Evolutionary conservation across 306 rosid genomes (phyloP).

Genomic region (Gastrolobium villosum): DNA sequence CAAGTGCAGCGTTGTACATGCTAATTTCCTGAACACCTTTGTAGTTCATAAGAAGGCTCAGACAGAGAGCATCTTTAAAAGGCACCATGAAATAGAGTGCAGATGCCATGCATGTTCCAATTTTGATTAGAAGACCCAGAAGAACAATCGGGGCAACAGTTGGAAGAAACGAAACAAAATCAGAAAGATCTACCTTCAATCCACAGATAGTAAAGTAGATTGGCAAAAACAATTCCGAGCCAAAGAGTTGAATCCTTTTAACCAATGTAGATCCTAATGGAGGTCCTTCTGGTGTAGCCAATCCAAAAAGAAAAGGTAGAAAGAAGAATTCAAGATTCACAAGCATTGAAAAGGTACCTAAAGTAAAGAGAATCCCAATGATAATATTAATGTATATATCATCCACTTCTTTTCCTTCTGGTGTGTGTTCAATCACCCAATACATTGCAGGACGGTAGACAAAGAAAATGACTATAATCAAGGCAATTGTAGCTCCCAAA

Average conservation of each 20-base stretch:
- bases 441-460: conserved; percentile 53
- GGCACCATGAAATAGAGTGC: conserved; percentile 54
- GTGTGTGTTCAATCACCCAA: conserved; percentile 55
- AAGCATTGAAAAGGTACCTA: conserved; percentile 21
- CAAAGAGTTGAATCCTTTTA: conserved; percentile 50
- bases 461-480: neutral
- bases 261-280: conserved; percentile 64
- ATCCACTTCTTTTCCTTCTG: conserved; percentile 59
- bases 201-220: conserved; percentile 53
- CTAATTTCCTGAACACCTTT: conserved; percentile 64
- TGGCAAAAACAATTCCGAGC: conserved; percentile 56
- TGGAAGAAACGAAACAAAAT: neutral
- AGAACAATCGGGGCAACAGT: neutral
- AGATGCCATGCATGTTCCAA: neutral
- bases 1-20: conserved; percentile 16
- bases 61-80: conserved; percentile 51
- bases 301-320: conserved; percentile 65
- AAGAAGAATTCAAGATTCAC: conserved; percentile 7
- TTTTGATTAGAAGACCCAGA: conserved; percentile 7
- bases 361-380: conserved; percentile 42
- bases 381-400: conserved; percentile 41
- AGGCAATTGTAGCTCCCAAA: neutral
- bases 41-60: conserved; percentile 62
- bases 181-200: conserved; percentile 42
- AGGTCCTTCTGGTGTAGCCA: conserved; percentile 71